Evolutionary conservation across 163 green algal genomes (phyloP), one percentile per base, ranked within the genome.

Genomic region (Picocystis sp.): DNA sequence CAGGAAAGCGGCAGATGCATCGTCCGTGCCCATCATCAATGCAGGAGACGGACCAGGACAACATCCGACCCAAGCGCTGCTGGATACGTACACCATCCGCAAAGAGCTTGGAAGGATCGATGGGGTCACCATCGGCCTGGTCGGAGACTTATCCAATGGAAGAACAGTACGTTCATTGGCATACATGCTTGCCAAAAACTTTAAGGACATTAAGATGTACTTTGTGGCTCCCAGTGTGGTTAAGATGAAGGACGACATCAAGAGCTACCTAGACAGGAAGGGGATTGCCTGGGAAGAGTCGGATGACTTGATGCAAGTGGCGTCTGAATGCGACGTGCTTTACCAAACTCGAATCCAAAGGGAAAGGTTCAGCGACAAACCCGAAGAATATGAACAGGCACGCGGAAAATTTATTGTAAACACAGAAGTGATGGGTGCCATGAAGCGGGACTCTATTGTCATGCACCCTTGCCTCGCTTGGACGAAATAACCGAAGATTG

Each of bases 341-440:
- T 92, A 93, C 62, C 86, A 94, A 72, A 99, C 90, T 13, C 75
- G 91, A 65, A 98, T 99, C 57, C 91, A 99, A 64, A 92, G 89
- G 61, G 91, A 99, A 66, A 73, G 91, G 5, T 99, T 98, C 70
- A 78, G 73, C 19, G 73, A 91, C 62, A 67, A 80, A 17, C 77
- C 76, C 54, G 64, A 87, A 11, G 78, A 88, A 38, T 92, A 92
- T 56, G 72, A 78, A 15, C 24, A 67, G 22, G 70, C 61, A n/a
- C 55, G 56, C 8, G 81, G 89, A 35, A 95, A 94, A 73, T 97
- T 92, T 76, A 94, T 97, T 58, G 80, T 99, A 17, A 81, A 98
- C 66, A 35, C 48, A 1, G 52, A 78, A 11, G 57, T 93, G 1
- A 89, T 98, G 87, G 60, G 74, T 15, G 62, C 70, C 3, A 56